Evolutionary conservation across 345 rosid species (phyloP), one percentile per base, ranked within the genome.

Genomic region (Aethionema arabicum): DNA sequence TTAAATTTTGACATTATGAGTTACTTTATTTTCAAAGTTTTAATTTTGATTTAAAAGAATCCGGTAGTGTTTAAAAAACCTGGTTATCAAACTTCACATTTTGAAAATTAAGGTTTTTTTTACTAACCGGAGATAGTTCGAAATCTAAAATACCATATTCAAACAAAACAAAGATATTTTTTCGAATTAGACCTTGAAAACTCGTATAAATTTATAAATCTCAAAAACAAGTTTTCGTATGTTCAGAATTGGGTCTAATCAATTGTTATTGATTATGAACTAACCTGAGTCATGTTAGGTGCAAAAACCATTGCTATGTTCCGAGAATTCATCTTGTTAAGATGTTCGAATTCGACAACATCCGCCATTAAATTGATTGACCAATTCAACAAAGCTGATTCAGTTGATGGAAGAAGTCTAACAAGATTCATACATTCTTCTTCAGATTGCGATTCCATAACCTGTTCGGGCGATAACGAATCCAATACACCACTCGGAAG

Each of bases 221-320:
- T 52, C 52, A 38, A 13, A 52, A 6, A 16, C 32, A 46, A n/a
- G n/a, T n/a, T n/a, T n/a, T n/a, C n/a, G n/a, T n/a, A n/a, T n/a
- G n/a, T n/a, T n/a, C n/a, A n/a, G 8, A 46, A n/a, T 7, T 6
- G 7, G 12, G 13, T 16, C n/a, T 8, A 46, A 5, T 7, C 30
- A 15, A 46, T 3, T 12, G 8, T 44, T 1, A 4, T 27, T 6
- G 8, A 16, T 49, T 9, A 53, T 3, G 46, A 13, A 74, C 83
- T 77, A 72, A 90, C 99, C 74, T 95, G 95, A 56, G 99, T 90
- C 99, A 93, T 95, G 84, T 95, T 95, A 60, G 99, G 99, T 33
- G 99, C 97, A 11, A 95, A 95, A 43, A 95, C 97, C 85, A 95
- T 85, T 0, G 99, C 97, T 0, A 95, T 73, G 76, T 95, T 95